Percentiles rank a stretch among this genome's conserved stretches.
These are phyloP conservation scores for Thelephora terrestris DNA, from an alignment of 1,284 basidiomycete species.

Conservation along the genomic window DNA sequence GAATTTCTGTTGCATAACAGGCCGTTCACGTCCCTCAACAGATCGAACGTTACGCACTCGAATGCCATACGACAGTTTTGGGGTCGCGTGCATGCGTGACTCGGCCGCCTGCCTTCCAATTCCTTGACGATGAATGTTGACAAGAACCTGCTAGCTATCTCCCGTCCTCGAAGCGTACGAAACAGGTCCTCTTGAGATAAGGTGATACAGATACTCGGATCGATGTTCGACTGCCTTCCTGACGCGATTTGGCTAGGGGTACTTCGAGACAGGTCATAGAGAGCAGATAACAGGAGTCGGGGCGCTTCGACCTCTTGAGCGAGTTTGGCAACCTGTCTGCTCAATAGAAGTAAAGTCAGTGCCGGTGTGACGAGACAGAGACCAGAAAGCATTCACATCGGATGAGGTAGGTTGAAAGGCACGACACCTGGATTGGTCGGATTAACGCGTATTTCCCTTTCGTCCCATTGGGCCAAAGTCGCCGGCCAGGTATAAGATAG, in stretches of 20 bases:
- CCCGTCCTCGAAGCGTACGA: slow-evolving; percentile 51
- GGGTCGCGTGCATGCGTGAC: slow-evolving; percentile 35
- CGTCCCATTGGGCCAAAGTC: slow-evolving; percentile 49
- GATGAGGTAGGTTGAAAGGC: slow-evolving; percentile 53
- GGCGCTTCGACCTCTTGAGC: slow-evolving; percentile 28
- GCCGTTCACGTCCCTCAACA: slow-evolving; percentile 62
- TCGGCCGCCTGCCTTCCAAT: slow-evolving; percentile 49
- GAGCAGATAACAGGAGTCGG: slow-evolving; percentile 35
- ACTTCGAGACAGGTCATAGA: slow-evolving; percentile 42
- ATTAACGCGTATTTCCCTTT: slow-evolving; percentile 35
- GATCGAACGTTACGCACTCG: slow-evolving; percentile 59
- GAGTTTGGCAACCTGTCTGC: slow-evolving; percentile 34
- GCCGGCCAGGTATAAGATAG: slow-evolving; percentile 47
- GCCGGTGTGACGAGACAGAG: slow-evolving; percentile 6
- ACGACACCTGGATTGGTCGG: slow-evolving; percentile 35
- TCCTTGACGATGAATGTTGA: slow-evolving; percentile 65
- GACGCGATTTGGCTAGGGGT: slow-evolving; percentile 31
- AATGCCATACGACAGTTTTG: slow-evolving; percentile 58
- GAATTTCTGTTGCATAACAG: slow-evolving; percentile 51
- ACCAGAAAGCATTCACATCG: slow-evolving; percentile 37
- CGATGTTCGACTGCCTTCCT: slow-evolving; percentile 21
- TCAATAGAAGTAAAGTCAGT: slow-evolving; percentile 22
- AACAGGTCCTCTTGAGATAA: slow-evolving; percentile 47
- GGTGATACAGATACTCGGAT: slow-evolving; percentile 14
- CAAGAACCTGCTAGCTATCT: slow-evolving; percentile 58